Evolutionary conservation across 2,329 filamentous ascomycete species (phyloP).

Genomic region (Periconia macrospinosa): DNA sequence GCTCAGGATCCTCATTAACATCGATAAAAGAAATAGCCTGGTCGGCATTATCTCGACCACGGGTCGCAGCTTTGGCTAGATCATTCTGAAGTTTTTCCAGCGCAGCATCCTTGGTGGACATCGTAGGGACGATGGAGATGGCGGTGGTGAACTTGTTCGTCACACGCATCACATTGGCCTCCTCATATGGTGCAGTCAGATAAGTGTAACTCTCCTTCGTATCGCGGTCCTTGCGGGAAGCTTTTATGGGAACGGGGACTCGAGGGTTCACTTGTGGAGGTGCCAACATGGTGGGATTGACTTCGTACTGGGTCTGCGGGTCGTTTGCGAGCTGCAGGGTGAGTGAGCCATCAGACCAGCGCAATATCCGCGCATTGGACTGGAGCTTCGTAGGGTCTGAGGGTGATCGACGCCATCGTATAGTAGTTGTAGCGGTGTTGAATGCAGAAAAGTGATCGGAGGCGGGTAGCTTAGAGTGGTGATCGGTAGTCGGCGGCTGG

Average conservation of each 20-base stretch:
- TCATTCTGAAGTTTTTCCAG: slow-evolving; percentile 68
- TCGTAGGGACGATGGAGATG: slow-evolving; percentile 68
- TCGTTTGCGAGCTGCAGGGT: slow-evolving; percentile 73
- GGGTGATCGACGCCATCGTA: slow-evolving; percentile 70
- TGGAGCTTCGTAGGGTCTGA: slow-evolving; percentile 66
- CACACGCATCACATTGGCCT: slow-evolving; percentile 68
- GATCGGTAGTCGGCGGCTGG: slow-evolving; percentile 63
- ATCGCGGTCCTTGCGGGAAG: slow-evolving; percentile 45
- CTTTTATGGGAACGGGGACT: slow-evolving; percentile 49
- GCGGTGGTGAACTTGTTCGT: slow-evolving; percentile 77
- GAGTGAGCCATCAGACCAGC: slow-evolving; percentile 78
- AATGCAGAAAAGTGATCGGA: slow-evolving; percentile 60
- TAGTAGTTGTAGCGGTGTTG: slow-evolving; percentile 66
- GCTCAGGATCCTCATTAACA: slow-evolving; percentile 73
- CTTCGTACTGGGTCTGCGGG: slow-evolving; percentile 70
- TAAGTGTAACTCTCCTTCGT: slow-evolving; percentile 79
- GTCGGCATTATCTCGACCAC: slow-evolving; percentile 48
- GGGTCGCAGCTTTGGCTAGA: slow-evolving; percentile 65
- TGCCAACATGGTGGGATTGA: slow-evolving; percentile 70
- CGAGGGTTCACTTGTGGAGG: slow-evolving; percentile 56
- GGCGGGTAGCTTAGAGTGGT: slow-evolving; percentile 51
- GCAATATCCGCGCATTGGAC: slow-evolving; percentile 74
- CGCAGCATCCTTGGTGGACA: slow-evolving; percentile 70
- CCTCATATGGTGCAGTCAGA: slow-evolving; percentile 70
- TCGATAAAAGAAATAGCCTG: slow-evolving; percentile 66